Percentiles rank a stretch among this genome's conserved stretches.
Evolutionary conservation across 2,329 filamentous ascomycete genomes (phyloP).

Genomic region (Stylonectria norvegica): DNA sequence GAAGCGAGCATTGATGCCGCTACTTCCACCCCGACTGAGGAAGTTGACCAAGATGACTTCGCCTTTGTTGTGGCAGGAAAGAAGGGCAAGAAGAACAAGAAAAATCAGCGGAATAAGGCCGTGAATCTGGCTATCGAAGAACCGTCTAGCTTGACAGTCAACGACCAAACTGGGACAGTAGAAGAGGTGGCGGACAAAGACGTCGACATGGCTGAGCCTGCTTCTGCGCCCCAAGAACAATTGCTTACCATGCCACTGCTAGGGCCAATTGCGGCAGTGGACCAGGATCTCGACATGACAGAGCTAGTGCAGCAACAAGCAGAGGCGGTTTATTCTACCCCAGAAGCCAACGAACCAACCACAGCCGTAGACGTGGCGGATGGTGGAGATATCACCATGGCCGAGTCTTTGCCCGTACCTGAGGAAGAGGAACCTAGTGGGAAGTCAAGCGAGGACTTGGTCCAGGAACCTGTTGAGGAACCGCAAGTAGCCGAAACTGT

Average conservation of each 20-base stretch:
- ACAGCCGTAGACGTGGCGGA: neutral
- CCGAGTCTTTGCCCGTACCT: no score
- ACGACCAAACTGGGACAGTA: neutral
- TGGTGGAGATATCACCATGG: no score
- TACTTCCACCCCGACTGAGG: neutral
- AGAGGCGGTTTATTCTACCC: neutral
- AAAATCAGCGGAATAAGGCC: constrained; percentile 28
- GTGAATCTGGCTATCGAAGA: constrained; percentile 1
- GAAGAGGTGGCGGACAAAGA: neutral
- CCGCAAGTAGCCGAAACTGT: no score
- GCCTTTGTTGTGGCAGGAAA: constrained; percentile 9
- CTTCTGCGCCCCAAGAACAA: neutral
- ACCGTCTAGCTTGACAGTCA: neutral
- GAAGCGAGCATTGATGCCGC: neutral
- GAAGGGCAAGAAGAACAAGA: constrained; percentile 31
- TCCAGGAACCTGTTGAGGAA: no score
- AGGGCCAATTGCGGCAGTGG: no score
- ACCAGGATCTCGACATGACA: no score
- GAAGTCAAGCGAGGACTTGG: no score
- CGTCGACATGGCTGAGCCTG: neutral
- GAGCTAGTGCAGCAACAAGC: no score
- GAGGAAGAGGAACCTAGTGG: no score
- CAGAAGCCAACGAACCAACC: neutral
- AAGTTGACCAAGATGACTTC: neutral
- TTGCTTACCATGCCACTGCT: neutral